Conservation (phyloP, 768 basidiomycete species). For the Kwoniella sp. region DNA sequence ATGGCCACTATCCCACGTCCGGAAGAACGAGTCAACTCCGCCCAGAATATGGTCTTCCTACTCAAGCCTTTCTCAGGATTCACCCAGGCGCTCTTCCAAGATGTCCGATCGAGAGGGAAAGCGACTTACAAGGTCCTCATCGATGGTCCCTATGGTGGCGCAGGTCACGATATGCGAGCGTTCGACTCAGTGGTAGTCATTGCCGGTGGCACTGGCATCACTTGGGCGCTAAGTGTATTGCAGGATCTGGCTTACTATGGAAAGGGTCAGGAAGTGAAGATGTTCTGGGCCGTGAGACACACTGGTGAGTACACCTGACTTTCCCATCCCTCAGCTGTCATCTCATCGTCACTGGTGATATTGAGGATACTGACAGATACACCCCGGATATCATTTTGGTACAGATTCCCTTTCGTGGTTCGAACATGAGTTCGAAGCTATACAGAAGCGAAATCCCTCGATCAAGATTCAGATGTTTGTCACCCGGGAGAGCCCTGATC, state of each 20-base stretch:
- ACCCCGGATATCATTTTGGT: no score
- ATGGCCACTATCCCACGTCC: constrained; percentile 45
- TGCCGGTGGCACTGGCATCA: constrained; percentile 55
- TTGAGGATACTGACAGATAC: no score
- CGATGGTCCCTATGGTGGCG: constrained; percentile 35
- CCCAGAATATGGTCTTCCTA: constrained; percentile 53
- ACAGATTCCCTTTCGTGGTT: neutral
- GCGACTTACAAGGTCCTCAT: constrained; percentile 44
- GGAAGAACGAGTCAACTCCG: constrained; percentile 36
- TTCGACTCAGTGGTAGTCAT: constrained; percentile 53
- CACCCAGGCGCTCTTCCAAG: constrained; percentile 33
- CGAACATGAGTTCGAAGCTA: neutral
- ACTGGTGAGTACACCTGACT: neutral
- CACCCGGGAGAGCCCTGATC: neutral
- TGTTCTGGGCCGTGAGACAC: constrained; percentile 6
- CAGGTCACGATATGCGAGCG: neutral
- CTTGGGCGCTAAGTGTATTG: constrained; percentile 18
- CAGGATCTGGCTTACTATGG: constrained; percentile 1
- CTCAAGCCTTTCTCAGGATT: constrained; percentile 38
- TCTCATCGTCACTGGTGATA: no score
- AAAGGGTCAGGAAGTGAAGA: neutral
- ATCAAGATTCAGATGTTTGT: neutral
- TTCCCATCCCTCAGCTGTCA: no score
- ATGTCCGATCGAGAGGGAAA: constrained; percentile 50
- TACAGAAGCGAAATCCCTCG: neutral